Evolutionary conservation across 352 stramenopile genomes (phyloP).

Genomic region (Blastocystis sp.): DNA sequence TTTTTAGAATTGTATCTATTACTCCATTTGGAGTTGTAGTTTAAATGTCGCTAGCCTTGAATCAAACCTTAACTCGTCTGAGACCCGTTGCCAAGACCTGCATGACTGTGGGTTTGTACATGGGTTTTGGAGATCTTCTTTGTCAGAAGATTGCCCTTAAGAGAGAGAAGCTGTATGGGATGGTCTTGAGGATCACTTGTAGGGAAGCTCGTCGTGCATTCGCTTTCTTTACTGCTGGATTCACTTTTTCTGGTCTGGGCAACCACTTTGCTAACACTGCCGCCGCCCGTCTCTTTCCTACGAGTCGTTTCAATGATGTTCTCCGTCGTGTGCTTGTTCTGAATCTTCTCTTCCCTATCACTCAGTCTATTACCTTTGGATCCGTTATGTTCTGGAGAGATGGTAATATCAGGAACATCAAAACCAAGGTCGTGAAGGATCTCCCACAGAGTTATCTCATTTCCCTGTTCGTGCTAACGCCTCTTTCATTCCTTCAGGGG

Average conservation of each 20-base stretch:
- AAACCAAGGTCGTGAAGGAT: constrained; percentile 59
- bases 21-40: constrained; percentile 62
- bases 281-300: constrained; percentile 30
- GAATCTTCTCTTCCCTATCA: constrained; percentile 59
- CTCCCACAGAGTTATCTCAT: constrained; percentile 52
- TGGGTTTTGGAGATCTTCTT: constrained; percentile 58
- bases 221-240: constrained; percentile 57
- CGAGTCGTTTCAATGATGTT: constrained; percentile 53
- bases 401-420: constrained; percentile 35
- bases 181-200: background rate
- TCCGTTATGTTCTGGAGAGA: constrained; percentile 59
- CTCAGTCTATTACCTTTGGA: constrained; percentile 49
- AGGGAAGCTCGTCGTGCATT: constrained; percentile 54
- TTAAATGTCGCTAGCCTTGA: constrained; percentile 47
- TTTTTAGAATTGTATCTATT: constrained; percentile 48
- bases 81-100: constrained; percentile 20
- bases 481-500: constrained; percentile 51
- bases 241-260: constrained; percentile 53
- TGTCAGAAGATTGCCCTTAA: constrained; percentile 59
- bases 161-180: constrained; percentile 51
- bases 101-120: constrained; percentile 50
- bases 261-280: constrained; percentile 57
- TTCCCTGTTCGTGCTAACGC: constrained; percentile 45
- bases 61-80: background rate
- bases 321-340: background rate